These are phyloP conservation scores for Fusarium foetens DNA, from an alignment of 2,329 filamentous ascomycete genomes.

Conservation along the genomic window DNA sequence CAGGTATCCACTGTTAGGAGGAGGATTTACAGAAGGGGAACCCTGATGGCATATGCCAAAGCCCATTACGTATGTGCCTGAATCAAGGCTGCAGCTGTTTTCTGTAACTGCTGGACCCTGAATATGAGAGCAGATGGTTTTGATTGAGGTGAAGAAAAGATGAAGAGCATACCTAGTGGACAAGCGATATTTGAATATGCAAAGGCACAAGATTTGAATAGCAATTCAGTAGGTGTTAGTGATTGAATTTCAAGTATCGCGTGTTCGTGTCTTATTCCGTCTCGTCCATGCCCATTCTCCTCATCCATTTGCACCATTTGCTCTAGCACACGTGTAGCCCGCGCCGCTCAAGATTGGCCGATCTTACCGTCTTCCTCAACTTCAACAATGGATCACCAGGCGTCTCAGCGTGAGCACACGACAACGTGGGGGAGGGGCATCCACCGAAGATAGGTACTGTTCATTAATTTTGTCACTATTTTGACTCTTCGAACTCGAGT, in stretches of 20 bases:
- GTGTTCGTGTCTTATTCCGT: conserved; percentile 15
- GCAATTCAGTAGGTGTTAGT: background rate
- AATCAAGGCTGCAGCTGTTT: background rate
- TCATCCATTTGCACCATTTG: conserved; percentile 13
- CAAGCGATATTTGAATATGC: background rate
- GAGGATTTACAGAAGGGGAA: conserved; percentile 16
- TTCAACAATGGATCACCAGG: conserved; percentile 24
- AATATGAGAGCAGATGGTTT: background rate
- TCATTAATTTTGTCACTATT: background rate
- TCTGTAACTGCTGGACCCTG: conserved; percentile 22
- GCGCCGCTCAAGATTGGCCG: conserved; percentile 40
- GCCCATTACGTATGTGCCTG: conserved; percentile 14
- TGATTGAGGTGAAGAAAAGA: background rate
- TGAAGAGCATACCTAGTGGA: background rate
- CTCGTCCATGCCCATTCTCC: conserved; percentile 1
- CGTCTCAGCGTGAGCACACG: conserved; percentile 31
- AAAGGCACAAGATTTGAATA: background rate
- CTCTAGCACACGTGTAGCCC: conserved; percentile 42
- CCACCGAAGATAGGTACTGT: background rate
- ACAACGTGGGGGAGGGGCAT: conserved; percentile 26
- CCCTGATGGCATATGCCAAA: conserved; percentile 36
- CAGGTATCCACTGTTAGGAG: background rate
- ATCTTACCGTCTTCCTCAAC: background rate
- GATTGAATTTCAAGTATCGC: conserved; percentile 17
- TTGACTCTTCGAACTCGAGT: background rate